Evolutionary conservation across 139 green algal species (phyloP).

Genomic region (Ettlia oleoabundans): DNA sequence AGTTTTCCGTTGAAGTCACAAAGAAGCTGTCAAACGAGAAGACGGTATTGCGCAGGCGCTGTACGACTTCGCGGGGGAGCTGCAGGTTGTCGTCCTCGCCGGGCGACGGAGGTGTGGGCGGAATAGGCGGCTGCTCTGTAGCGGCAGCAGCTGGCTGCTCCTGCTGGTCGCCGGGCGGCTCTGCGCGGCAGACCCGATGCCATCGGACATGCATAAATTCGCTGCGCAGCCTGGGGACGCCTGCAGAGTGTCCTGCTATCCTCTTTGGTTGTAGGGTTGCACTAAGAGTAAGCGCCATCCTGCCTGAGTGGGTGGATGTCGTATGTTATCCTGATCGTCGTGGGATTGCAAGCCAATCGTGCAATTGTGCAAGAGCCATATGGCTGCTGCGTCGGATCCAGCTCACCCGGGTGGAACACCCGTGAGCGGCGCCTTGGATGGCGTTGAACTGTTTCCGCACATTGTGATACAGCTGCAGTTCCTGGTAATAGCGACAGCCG

Average conservation of each 20-base stretch:
- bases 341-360: too few species aligned
- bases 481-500: too few species aligned
- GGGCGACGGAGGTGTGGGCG: background rate
- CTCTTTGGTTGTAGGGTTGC: background rate
- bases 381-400: too few species aligned
- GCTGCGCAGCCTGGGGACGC: background rate
- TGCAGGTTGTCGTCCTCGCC: conserved; percentile 37
- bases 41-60: conserved; percentile 72
- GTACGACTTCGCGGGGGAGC: conserved; percentile 72
- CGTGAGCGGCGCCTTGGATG: background rate
- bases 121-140: too few species aligned
- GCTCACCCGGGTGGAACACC: background rate
- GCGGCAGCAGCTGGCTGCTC: background rate
- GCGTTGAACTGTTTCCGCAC: background rate
- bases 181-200: background rate
- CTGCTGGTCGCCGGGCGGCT: background rate
- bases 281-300: background rate
- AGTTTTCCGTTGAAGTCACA: conserved; percentile 80
- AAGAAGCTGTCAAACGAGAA: conserved; percentile 92
- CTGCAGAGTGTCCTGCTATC: background rate
- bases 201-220: background rate
- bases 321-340: too few species aligned
- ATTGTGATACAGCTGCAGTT: background rate
- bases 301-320: background rate
- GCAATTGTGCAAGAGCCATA: too few species aligned